Conservation (phyloP, 2,329 filamentous ascomycete genomes). For the Aciculosporium take region DNA sequence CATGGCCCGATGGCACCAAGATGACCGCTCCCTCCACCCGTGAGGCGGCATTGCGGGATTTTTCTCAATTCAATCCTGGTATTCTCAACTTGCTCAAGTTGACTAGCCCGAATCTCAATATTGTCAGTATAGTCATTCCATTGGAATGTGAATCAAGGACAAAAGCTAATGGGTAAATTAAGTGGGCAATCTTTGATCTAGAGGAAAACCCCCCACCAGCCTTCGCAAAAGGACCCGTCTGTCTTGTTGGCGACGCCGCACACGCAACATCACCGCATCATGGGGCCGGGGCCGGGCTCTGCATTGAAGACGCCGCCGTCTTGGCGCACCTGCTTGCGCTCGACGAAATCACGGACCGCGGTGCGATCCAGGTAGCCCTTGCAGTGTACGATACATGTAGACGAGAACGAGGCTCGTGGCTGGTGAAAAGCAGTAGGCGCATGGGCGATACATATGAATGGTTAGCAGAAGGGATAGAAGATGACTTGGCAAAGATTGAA, state of each 20-base stretch:
- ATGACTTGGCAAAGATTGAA: slow-evolving; percentile 6
- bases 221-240: not conserved
- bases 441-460: slow-evolving; percentile 7
- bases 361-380: not conserved
- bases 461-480: slow-evolving; percentile 5
- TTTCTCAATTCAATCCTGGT: slow-evolving; percentile 1
- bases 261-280: slow-evolving; percentile 6
- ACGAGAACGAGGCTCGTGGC: slow-evolving; percentile 3
- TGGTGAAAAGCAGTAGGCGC: slow-evolving; percentile 5
- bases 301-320: slow-evolving; percentile 6
- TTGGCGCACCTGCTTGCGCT: slow-evolving; percentile 1
- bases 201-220: slow-evolving; percentile 5
- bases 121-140: not conserved
- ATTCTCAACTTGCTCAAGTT: slow-evolving; percentile 1
- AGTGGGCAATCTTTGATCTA: slow-evolving; percentile 7
- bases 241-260: slow-evolving; percentile 7
- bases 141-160: not conserved
- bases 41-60: slow-evolving; percentile 2
- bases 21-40: slow-evolving; percentile 2
- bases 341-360: not conserved
- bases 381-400: not conserved
- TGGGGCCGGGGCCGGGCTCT: slow-evolving; percentile 4
- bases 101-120: not conserved
- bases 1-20: not conserved
- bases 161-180: not conserved